phyloP scores from a whole-genome alignment of 2,329 filamentous ascomycete species.

The Fusarium piperis region DNA sequence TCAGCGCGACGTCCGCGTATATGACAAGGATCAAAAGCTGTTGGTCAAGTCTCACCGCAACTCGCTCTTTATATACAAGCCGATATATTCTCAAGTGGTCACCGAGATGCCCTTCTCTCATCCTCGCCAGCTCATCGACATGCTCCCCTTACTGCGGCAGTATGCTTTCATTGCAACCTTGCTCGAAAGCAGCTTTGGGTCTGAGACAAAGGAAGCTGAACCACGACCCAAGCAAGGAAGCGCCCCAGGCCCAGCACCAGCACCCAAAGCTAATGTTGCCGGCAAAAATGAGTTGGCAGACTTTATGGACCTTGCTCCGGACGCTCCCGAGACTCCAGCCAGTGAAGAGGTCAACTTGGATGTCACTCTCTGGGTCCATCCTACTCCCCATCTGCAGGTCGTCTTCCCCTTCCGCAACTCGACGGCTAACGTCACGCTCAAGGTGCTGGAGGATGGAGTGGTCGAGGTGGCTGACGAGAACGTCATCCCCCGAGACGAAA shows the following conservation, averaged over 20 bases:
- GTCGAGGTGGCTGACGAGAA: slow-evolving; percentile 70
- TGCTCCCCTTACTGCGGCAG: slow-evolving; percentile 79
- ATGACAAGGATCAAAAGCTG: slow-evolving; percentile 44
- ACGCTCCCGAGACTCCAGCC: neutral
- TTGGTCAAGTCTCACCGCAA: slow-evolving; percentile 60
- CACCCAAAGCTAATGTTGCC: slow-evolving; percentile 37
- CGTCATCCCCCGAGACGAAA: slow-evolving; percentile 40
- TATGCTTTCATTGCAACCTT: slow-evolving; percentile 76
- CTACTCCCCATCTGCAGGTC: slow-evolving; percentile 60
- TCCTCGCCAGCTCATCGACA: slow-evolving; percentile 76
- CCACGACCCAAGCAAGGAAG: slow-evolving; percentile 6
- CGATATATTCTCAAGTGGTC: slow-evolving; percentile 74
- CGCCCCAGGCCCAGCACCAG: neutral
- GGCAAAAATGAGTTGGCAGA: slow-evolving; percentile 46
- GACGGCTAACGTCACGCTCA: slow-evolving; percentile 65
- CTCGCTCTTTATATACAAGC: slow-evolving; percentile 75
- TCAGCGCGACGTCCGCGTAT: slow-evolving; percentile 57
- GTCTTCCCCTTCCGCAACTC: slow-evolving; percentile 62
- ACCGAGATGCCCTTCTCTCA: slow-evolving; percentile 79
- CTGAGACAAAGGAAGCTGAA: slow-evolving; percentile 41
- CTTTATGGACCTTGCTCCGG: slow-evolving; percentile 42
- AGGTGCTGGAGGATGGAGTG: slow-evolving; percentile 68
- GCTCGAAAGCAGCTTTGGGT: slow-evolving; percentile 68
- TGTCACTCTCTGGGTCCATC: slow-evolving; percentile 62
- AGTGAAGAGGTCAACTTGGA: slow-evolving; percentile 53